Base-by-base conservation (phyloP, 169 alveolate genomes). In the Cryptosporidium baileyi region DNA sequence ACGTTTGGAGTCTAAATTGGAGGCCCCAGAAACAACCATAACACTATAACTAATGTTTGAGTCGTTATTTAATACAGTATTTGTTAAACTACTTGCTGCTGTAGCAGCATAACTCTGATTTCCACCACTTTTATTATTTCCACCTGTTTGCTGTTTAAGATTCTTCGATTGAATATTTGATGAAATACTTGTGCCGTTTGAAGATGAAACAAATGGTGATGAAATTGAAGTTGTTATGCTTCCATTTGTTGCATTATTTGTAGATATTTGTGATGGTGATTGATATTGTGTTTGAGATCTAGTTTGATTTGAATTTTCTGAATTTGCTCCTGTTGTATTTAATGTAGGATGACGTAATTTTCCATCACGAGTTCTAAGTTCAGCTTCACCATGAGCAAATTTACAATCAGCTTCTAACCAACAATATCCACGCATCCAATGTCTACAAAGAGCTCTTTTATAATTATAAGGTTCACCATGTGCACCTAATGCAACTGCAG, bases 401-500 rank as follows among this genome's bases (percentile, higher is more conserved):
- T 74, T 74, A 36, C 85, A 74, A 54, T 74, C 85, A 9, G 85
- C 85, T 40, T 74, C 85, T 0, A 74, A 19, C 85, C 85, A 74
- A 54, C 85, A 74, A 51, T 74, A 74, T 24, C 85, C 85, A 52
- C 85, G 85, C 85, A 74, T 74, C 85, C 85, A 74, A 36, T 74
- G 85, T 40, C 85, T 74, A 17, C 85, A 74, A 0, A 74, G 43
- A n/a, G 85, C 85, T 41, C 85, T 74, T 32, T 74, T 74, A 54
- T 74, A 74, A 41, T 74, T 74, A 38, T 74, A 74, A 8, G 85
- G 85, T 38, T 74, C 85, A 1, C 85, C 85, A n/a, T 74, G 65
- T 0, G 67, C 60, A 11, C 74, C 85, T 5, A 74, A 19, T 15
- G 85, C n/a, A 36, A 61, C 17, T 19, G 85, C 26, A 13, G 67